These are phyloP conservation scores for Kitagawia praeruptora DNA, from an alignment of 129 eudicot genomes.

Conservation along the genomic window DNA sequence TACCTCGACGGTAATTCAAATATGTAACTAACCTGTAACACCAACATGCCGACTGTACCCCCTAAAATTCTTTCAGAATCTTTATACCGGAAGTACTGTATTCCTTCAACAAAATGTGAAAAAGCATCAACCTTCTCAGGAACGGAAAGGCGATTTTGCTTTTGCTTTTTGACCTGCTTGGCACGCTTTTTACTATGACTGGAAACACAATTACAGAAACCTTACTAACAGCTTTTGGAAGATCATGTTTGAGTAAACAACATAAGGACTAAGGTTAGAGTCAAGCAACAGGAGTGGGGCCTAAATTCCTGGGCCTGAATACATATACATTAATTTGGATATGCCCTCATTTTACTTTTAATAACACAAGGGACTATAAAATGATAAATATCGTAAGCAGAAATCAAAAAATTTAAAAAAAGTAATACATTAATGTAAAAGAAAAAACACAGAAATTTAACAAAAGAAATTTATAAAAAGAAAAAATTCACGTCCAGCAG, in stretches of 20 bases:
- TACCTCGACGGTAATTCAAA: conserved; percentile 6
- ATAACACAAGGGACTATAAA: too few species aligned
- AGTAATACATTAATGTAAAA: too few species aligned
- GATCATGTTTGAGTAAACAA: background rate
- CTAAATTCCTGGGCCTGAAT: too few species aligned
- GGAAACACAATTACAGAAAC: conserved; percentile 5
- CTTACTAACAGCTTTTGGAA: conserved; percentile 15
- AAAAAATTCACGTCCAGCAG: too few species aligned
- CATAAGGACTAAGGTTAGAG: background rate
- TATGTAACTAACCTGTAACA: conserved; percentile 55
- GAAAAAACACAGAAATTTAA: too few species aligned
- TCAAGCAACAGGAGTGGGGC: background rate
- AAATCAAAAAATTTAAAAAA: too few species aligned
- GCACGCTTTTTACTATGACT: conserved; percentile 75
- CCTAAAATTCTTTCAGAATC: conserved; percentile 90
- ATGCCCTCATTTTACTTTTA: too few species aligned
- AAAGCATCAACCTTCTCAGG: conserved; percentile 66
- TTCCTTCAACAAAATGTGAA: conserved; percentile 64
- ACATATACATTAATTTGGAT: too few species aligned
- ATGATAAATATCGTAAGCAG: too few species aligned
- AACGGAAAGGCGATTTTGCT: conserved; percentile 54
- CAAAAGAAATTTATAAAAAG: too few species aligned
- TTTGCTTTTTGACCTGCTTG: conserved; percentile 60
- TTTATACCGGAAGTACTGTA: conserved; percentile 71
- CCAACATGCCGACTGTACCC: conserved; percentile 89